These are phyloP conservation scores for Tylopilus subfusipes DNA, from an alignment of 768 basidiomycete genomes.

Conservation along the genomic window DNA sequence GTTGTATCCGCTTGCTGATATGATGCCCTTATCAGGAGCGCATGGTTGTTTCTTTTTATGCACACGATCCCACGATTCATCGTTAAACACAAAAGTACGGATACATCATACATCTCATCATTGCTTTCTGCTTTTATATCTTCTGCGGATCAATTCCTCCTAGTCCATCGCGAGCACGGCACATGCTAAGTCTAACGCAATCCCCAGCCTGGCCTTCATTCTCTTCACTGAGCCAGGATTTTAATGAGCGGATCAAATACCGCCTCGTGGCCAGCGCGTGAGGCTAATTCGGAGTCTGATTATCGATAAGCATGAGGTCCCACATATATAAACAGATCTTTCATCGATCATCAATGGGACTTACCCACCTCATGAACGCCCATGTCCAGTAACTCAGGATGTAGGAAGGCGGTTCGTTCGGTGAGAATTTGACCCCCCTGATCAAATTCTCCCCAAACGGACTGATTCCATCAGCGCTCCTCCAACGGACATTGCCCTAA, in stretches of 20 bases:
- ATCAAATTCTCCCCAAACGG: constrained; percentile 1
- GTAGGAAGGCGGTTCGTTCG: not conserved
- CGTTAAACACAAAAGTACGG: not conserved
- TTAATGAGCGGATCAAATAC: not conserved
- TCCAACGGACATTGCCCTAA: not conserved
- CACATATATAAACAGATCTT: not conserved
- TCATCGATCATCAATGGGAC: too few species aligned
- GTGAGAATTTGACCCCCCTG: constrained; percentile 5
- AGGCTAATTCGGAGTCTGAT: not conserved
- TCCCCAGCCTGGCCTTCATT: too few species aligned
- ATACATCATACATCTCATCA: not conserved
- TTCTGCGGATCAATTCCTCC: not conserved
- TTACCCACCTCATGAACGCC: not conserved
- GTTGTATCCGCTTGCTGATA: not conserved
- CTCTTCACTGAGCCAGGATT: too few species aligned
- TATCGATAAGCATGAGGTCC: constrained; percentile 1
- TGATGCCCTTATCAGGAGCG: not conserved
- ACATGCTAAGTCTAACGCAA: not conserved
- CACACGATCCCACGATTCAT: not conserved
- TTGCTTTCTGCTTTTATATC: not conserved
- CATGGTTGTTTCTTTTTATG: not conserved
- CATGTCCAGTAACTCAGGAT: not conserved
- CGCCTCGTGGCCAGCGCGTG: not conserved
- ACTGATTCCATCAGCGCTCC: not conserved
- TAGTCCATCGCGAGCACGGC: not conserved